Percentiles rank a stretch among this genome's conserved stretches.
phyloP scores from a whole-genome alignment of 2,329 filamentous ascomycete genomes.

The Colletotrichum gloeosporioides region DNA sequence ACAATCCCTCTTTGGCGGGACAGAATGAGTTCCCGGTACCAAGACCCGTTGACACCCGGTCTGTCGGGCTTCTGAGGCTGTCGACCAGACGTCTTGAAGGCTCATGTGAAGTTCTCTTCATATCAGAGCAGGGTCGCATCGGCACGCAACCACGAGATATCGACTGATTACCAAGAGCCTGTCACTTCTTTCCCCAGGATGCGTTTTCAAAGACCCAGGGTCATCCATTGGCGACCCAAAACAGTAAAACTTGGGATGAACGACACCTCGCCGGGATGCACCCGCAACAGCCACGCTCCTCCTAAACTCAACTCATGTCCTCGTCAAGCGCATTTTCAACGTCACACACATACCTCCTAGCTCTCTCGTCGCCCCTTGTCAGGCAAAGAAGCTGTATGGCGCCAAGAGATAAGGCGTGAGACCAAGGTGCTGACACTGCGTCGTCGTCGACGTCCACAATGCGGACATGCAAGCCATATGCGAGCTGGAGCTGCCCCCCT shows the following conservation, averaged over 20 bases:
- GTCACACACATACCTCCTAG: background rate
- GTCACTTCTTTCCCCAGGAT: background rate
- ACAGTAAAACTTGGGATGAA: background rate
- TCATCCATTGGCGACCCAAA: background rate
- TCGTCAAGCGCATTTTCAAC: background rate
- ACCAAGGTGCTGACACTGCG: background rate
- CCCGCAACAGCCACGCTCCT: background rate
- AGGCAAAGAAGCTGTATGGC: background rate
- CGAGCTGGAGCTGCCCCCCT: background rate
- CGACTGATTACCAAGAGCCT: background rate
- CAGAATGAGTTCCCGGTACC: background rate
- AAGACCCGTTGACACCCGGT: background rate
- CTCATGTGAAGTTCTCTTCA: background rate
- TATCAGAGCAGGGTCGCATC: background rate
- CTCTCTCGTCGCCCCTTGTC: background rate
- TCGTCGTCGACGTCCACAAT: background rate
- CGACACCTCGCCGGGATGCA: background rate
- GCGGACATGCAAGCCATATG: background rate
- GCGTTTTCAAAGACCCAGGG: background rate
- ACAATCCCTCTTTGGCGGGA: fast-evolving
- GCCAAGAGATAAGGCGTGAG: background rate
- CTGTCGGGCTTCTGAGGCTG: background rate
- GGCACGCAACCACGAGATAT: background rate
- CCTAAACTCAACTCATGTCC: background rate
- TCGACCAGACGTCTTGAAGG: background rate